Conservation (phyloP, 768 basidiomycete species). For the Hypholoma sublateritium region DNA sequence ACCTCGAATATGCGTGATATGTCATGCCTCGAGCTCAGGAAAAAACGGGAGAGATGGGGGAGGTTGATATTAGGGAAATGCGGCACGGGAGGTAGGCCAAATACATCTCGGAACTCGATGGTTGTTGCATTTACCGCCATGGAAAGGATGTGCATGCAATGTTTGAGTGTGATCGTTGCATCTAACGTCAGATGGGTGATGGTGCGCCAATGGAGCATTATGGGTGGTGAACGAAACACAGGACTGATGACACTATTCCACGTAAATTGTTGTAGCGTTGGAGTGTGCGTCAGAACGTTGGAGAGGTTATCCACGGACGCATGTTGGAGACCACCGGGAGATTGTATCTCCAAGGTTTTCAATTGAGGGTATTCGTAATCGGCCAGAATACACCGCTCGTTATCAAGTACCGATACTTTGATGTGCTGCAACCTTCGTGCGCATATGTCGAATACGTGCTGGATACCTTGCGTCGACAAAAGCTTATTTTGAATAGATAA, state of each 20-base stretch:
- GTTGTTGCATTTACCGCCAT: conserved; percentile 6
- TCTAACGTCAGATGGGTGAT: conserved; percentile 15
- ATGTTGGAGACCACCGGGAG: conserved; percentile 8
- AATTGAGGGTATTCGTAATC: conserved; percentile 7
- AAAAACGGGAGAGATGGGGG: conserved; percentile 12
- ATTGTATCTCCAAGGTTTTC: conserved; percentile 16
- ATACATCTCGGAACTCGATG: conserved; percentile 15
- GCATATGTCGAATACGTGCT: background rate
- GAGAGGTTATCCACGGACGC: conserved; percentile 10
- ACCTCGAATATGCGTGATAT: conserved; percentile 8
- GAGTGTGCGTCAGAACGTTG: conserved; percentile 7
- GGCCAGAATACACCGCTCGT: background rate
- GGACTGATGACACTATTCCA: conserved; percentile 14
- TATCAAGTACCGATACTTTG: conserved; percentile 10
- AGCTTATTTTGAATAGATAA: conserved; percentile 16
- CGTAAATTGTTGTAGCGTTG: conserved; percentile 13
- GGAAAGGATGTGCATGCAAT: conserved; percentile 16
- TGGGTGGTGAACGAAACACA: conserved; percentile 4
- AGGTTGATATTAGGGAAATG: conserved; percentile 11
- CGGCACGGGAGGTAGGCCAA: background rate
- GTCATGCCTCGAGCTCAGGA: conserved; percentile 9
- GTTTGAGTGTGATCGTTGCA: conserved; percentile 12
- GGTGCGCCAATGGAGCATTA: conserved; percentile 13
- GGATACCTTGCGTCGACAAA: background rate
- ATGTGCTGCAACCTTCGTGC: conserved; percentile 16